Percentiles rank a stretch among this genome's conserved stretches.
Evolutionary conservation across 768 basidiomycete species (phyloP).

Genomic region (Terana coerulea): DNA sequence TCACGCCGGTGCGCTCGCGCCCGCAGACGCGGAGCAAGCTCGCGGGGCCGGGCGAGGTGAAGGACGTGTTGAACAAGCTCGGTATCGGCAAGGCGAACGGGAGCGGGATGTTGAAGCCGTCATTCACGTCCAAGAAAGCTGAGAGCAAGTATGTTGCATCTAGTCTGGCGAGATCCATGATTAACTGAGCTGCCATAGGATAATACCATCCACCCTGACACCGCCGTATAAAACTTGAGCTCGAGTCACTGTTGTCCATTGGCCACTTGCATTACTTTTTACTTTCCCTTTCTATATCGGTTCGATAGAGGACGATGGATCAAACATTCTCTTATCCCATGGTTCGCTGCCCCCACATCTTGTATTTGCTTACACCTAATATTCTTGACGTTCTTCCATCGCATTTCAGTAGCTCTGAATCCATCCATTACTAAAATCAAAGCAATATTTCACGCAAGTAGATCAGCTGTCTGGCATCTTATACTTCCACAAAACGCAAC

Average conservation of each 20-base stretch:
- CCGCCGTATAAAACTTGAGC: constrained; percentile 32
- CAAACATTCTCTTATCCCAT: constrained; percentile 3
- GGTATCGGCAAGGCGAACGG: constrained; percentile 72
- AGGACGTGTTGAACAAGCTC: constrained; percentile 77
- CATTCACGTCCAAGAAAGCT: constrained; percentile 57
- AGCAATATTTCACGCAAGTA: not conserved
- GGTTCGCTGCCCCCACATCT: not conserved
- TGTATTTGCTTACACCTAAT: not conserved
- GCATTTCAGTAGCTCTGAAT: not conserved
- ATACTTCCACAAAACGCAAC: not conserved
- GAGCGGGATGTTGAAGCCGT: constrained; percentile 63
- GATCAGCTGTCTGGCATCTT: not conserved
- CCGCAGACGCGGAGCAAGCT: constrained; percentile 45
- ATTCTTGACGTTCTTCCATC: too few relatives aligned
- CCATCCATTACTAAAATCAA: not conserved
- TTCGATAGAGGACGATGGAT: constrained; percentile 7
- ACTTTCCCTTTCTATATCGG: constrained; percentile 4
- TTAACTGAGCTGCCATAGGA: not conserved
- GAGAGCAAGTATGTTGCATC: constrained; percentile 35
- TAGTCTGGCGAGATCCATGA: not conserved
- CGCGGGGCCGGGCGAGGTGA: constrained; percentile 64
- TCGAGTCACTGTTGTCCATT: not conserved
- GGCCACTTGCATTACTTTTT: not conserved
- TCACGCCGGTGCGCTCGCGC: constrained; percentile 53
- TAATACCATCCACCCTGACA: constrained; percentile 19